Evolutionary conservation across 768 basidiomycete species (phyloP), one percentile per base, ranked within the genome.

Genomic region (Termitomyces sp.): DNA sequence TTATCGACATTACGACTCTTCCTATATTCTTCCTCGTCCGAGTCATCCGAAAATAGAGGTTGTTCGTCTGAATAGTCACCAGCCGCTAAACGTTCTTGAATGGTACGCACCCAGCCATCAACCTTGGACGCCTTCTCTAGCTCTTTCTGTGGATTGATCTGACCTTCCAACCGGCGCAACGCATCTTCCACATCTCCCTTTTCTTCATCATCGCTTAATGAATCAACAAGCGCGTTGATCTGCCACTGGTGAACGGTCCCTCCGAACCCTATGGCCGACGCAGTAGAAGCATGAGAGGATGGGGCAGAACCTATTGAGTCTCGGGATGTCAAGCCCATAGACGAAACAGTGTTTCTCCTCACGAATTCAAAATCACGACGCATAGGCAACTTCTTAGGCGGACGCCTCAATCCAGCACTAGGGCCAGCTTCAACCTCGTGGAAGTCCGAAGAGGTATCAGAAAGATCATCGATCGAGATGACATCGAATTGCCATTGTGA

Each of bases 311-410:
- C 75, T 52, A 84, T 68, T 2, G 85, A 87, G 38, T 80, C 80
- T 38, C 80, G 81, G 10, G 83, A 82, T 30, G 78, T 75, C 44
- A 89, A 80, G 5, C 87, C 87, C 81, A 91, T 83, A 32, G 91
- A 93, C 1, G 89, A 91, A 24, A 89, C 87, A 37, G 80, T 85
- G 43, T 83, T 79, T n/a, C 83, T 73, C 6, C 84, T 77, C 28
- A 90, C 80, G 60, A 92, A 90, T 66, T 91, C 88, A 57, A 93
- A 90, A 56, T 92, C 88, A 22, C 87, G 82, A 5, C 90, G 81
- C 44, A 83, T 74, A 0, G 91, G 91, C 22, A 93, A 71, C 59
- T 82, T 82, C 24, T 83, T 77, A 7, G 75, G 72, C 0, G 70
- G 70, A 58, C 78, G 81, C 46, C 80, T 75, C 34, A 86, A 66